phyloP scores from a whole-genome alignment of 345 rosid genomes.

The Eucalyptus marginata region DNA sequence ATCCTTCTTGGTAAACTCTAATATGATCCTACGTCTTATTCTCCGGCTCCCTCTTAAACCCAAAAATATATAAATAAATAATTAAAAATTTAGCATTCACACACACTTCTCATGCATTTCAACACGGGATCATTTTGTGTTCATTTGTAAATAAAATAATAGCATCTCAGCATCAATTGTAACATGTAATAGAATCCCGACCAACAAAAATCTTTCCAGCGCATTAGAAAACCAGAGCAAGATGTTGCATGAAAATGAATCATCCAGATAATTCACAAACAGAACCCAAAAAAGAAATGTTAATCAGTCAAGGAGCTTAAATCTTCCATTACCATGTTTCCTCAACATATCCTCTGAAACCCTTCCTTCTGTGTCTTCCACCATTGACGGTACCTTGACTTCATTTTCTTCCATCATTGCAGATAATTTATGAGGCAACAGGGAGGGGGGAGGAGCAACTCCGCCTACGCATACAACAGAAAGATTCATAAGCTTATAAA shows the following conservation, averaged over 20 bases:
- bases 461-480: slow-evolving; percentile 35
- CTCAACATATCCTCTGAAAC: background rate
- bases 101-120: background rate
- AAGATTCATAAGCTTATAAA: background rate
- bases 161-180: background rate
- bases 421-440: background rate
- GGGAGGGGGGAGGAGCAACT: slow-evolving; percentile 32
- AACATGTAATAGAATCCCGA: background rate
- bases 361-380: background rate
- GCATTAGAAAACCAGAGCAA: background rate
- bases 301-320: background rate
- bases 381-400: background rate
- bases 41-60: background rate
- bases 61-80: background rate
- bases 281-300: background rate
- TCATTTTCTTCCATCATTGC: background rate
- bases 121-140: background rate
- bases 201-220: background rate
- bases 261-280: background rate
- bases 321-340: background rate
- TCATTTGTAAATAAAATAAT: background rate
- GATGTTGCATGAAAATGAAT: background rate
- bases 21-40: background rate
- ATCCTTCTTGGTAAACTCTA: background rate
- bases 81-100: background rate